phyloP scores from a whole-genome alignment of 805 yeast genomes.

The Priceomyces castillae region DNA sequence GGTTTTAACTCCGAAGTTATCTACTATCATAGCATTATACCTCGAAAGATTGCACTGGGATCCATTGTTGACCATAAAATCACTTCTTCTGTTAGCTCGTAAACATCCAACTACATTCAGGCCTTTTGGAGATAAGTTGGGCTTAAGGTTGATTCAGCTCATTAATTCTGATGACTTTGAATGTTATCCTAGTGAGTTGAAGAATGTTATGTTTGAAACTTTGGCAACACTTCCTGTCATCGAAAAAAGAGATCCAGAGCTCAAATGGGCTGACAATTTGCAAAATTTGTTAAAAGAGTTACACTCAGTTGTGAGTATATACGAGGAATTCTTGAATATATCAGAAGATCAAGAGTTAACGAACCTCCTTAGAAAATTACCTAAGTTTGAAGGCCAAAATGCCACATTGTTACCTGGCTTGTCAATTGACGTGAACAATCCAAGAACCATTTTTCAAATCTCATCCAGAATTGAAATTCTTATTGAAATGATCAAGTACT shows the following conservation, averaged over 20 bases:
- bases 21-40: slow-evolving; percentile 54
- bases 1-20: slow-evolving; percentile 73
- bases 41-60: slow-evolving; percentile 37
- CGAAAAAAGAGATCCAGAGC: slow-evolving; percentile 51
- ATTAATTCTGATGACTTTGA: slow-evolving; percentile 32
- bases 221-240: slow-evolving; percentile 56
- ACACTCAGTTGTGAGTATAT: slow-evolving; percentile 53
- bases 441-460: slow-evolving; percentile 49
- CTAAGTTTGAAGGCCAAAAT: slow-evolving; percentile 10
- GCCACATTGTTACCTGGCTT: slow-evolving; percentile 46
- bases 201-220: slow-evolving; percentile 43
- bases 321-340: slow-evolving; percentile 56
- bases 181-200: slow-evolving; percentile 39
- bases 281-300: slow-evolving; percentile 49
- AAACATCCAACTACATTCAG: slow-evolving; percentile 77
- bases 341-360: slow-evolving; percentile 52
- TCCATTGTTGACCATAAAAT: slow-evolving; percentile 33
- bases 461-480: slow-evolving; percentile 51
- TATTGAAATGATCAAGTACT: slow-evolving; percentile 39
- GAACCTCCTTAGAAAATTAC: slow-evolving; percentile 37
- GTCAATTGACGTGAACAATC: slow-evolving; percentile 56
- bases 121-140: slow-evolving; percentile 68
- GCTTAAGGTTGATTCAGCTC: slow-evolving; percentile 40
- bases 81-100: slow-evolving; percentile 40
- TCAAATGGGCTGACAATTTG: slow-evolving; percentile 47